A percentile compares a stretch with the other conserved stretches of the same genome.
These are phyloP conservation scores for Nymphaea thermarum DNA, from an alignment of 164 flowering plant genomes.

Conservation along the genomic window DNA sequence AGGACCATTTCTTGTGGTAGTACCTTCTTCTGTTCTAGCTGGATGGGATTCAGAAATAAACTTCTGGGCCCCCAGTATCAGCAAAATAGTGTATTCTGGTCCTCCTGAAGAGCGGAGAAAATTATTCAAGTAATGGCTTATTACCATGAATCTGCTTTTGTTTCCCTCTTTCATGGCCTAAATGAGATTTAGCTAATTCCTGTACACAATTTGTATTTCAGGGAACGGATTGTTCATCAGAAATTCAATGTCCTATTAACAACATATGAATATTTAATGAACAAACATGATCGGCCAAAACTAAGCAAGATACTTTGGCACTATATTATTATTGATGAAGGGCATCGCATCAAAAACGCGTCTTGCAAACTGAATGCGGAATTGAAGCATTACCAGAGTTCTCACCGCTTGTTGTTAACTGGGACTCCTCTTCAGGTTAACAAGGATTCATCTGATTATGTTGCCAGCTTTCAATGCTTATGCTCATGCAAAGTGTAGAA, in stretches of 20 bases:
- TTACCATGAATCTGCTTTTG: constrained; percentile 1
- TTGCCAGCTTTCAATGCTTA: not conserved
- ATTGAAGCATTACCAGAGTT: constrained; percentile 79
- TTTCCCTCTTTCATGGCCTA: not conserved
- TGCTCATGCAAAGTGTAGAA: not conserved
- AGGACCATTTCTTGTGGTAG: constrained; percentile 96
- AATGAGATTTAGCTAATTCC: not conserved
- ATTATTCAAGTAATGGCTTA: constrained; percentile 62
- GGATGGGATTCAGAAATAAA: constrained; percentile 87
- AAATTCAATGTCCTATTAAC: constrained; percentile 96
- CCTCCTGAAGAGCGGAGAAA: constrained; percentile 92
- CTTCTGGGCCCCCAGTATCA: constrained; percentile 84
- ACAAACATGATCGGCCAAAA: constrained; percentile 94
- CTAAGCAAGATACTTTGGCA: constrained; percentile 92
- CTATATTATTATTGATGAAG: constrained; percentile 95
- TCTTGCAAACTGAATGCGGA: constrained; percentile 98
- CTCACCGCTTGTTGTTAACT: constrained; percentile 86
- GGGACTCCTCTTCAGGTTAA: constrained; percentile 95
- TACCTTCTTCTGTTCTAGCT: constrained; percentile 90
- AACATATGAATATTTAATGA: constrained; percentile 96
- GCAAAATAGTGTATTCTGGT: constrained; percentile 83
- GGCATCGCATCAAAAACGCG: constrained; percentile 95
- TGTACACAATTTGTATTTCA: constrained; percentile 23
- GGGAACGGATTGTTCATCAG: constrained; percentile 84
- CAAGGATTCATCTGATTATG: not conserved